These are phyloP conservation scores for Harringtonia aguacate DNA, from an alignment of 2,329 filamentous ascomycete genomes.

Conservation along the genomic window DNA sequence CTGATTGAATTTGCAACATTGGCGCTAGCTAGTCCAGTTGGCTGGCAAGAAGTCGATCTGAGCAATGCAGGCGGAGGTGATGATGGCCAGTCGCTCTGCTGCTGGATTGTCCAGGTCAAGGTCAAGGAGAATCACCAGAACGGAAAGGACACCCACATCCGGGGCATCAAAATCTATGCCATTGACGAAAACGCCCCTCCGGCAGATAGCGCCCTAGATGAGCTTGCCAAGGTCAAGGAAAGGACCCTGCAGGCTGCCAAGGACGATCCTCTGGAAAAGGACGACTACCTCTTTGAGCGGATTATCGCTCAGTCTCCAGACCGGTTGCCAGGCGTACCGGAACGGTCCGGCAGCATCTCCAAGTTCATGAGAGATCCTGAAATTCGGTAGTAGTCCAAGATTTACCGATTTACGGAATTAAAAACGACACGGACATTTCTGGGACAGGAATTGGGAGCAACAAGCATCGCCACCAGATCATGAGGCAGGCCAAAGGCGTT, in stretches of 20 bases:
- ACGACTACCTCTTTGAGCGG: constrained; percentile 23
- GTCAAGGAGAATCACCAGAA: constrained; percentile 98
- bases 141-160: constrained; percentile 95
- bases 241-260: constrained; percentile 17
- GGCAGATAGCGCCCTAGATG: constrained; percentile 21
- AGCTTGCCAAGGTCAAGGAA: constrained; percentile 21
- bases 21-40: constrained; percentile 65
- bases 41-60: constrained; percentile 80
- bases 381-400: constrained; percentile 27
- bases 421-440: too few relatives aligned
- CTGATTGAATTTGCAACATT: constrained; percentile 80
- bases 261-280: constrained; percentile 17
- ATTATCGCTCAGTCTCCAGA: constrained; percentile 18
- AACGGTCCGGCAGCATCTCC: constrained; percentile 20
- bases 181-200: constrained; percentile 38
- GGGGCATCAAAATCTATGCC: constrained; percentile 79
- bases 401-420: not conserved
- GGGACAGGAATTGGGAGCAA: too few relatives aligned
- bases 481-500: too few relatives aligned
- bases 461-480: too few relatives aligned
- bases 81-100: constrained; percentile 66
- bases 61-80: constrained; percentile 42
- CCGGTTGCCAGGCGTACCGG: constrained; percentile 18
- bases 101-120: constrained; percentile 81
- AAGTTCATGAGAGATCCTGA: constrained; percentile 31